Evolutionary conservation across 352 stramenopile genomes (phyloP).

Genomic region (Pseudoperonospora humuli): DNA sequence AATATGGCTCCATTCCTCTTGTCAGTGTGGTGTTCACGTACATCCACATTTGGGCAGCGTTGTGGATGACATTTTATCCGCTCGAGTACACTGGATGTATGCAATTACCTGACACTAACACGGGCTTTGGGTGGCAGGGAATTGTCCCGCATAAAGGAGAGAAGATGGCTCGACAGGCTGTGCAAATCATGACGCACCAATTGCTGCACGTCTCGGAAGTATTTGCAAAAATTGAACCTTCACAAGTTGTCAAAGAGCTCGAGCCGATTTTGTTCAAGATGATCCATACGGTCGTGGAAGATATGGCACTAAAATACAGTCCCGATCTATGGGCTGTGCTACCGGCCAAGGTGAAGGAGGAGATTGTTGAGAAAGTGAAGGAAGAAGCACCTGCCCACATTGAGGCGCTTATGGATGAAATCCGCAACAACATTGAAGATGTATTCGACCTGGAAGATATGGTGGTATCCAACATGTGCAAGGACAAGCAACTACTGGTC

Average conservation of each 20-base stretch:
- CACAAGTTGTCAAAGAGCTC: slow-evolving; percentile 87
- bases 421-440: slow-evolving; percentile 93
- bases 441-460: slow-evolving; percentile 94
- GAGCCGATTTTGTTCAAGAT: slow-evolving; percentile 88
- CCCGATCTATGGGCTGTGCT: slow-evolving; percentile 75
- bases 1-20: slow-evolving; percentile 77
- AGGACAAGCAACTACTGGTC: slow-evolving; percentile 92
- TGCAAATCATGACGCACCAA: slow-evolving; percentile 91
- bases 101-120: slow-evolving; percentile 83
- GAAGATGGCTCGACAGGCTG: slow-evolving; percentile 93
- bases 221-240: slow-evolving; percentile 87
- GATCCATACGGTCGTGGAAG: slow-evolving; percentile 82
- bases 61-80: slow-evolving; percentile 98
- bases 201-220: slow-evolving; percentile 90
- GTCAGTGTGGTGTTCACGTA: slow-evolving; percentile 91
- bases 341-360: slow-evolving; percentile 74
- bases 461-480: slow-evolving; percentile 91
- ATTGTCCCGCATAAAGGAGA: slow-evolving; percentile 96
- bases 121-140: slow-evolving; percentile 94
- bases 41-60: slow-evolving; percentile 92
- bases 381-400: slow-evolving; percentile 89
- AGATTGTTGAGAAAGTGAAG: slow-evolving; percentile 93
- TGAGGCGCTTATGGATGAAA: slow-evolving; percentile 91
- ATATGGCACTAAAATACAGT: slow-evolving; percentile 87
- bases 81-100: slow-evolving; percentile 89